Evolutionary conservation across 495 filamentous ascomycete genomes (phyloP).

Genomic region (Penicillium subrubescens): DNA sequence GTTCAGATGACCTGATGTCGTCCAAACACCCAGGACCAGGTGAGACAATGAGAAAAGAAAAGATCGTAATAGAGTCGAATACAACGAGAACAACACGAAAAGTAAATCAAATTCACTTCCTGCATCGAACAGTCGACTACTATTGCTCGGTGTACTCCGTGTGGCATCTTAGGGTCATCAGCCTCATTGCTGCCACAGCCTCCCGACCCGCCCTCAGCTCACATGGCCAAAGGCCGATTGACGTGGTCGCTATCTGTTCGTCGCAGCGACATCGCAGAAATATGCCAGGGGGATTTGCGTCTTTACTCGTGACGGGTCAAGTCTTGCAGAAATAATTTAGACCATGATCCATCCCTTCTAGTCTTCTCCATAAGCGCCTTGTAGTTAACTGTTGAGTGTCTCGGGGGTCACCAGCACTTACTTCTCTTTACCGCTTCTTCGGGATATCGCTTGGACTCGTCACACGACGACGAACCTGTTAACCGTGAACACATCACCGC

Average conservation of each 20-base stretch:
- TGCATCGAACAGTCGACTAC: slow-evolving; percentile 1
- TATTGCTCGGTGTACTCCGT: not conserved
- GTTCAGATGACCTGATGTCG: slow-evolving; percentile 30
- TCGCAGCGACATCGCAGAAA: not conserved
- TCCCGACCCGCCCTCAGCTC: slow-evolving; percentile 14
- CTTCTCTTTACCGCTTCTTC: slow-evolving; percentile 18
- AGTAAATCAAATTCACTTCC: not conserved
- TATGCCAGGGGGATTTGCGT: not conserved
- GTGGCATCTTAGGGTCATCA: slow-evolving; percentile 17
- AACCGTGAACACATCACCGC: slow-evolving; percentile 26
- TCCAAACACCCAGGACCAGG: slow-evolving; percentile 17
- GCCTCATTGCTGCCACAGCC: slow-evolving; percentile 19
- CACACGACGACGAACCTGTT: slow-evolving; percentile 30
- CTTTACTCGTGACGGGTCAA: slow-evolving; percentile 18
- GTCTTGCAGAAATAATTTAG: not conserved
- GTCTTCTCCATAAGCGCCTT: not conserved
- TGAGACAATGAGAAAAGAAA: slow-evolving; percentile 20
- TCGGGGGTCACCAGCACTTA: slow-evolving; percentile 5
- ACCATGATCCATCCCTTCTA: not conserved
- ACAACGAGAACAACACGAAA: not conserved
- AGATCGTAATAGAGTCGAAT: not conserved
- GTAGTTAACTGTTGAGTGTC: not conserved
- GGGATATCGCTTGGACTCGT: slow-evolving; percentile 19
- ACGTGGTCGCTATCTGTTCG: slow-evolving; percentile 30
- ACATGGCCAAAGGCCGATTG: slow-evolving; percentile 27